Evolutionary conservation across 2,329 filamentous ascomycete genomes (phyloP).

Genomic region (Aaosphaeria arxii): DNA sequence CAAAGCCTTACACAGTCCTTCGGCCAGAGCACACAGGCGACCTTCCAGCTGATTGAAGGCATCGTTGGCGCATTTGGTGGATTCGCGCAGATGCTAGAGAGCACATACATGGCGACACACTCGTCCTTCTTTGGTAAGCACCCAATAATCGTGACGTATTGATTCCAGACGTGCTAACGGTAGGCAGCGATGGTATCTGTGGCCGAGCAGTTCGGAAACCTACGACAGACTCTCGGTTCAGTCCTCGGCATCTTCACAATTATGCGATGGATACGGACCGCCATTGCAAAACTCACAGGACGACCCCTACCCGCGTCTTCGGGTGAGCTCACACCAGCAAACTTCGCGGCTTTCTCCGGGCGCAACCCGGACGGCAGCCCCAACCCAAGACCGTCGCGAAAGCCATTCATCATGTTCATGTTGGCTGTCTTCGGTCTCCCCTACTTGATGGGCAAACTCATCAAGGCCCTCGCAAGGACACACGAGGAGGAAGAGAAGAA

Average conservation of each 20-base stretch:
- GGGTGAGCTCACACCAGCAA: conserved; percentile 80
- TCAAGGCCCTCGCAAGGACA: conserved; percentile 75
- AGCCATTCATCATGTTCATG: conserved; percentile 94
- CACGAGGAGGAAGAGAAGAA: conserved; percentile 79
- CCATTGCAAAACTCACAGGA: conserved; percentile 89
- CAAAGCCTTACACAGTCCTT: conserved; percentile 95
- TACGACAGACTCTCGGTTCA: conserved; percentile 89
- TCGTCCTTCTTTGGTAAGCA: conserved; percentile 92
- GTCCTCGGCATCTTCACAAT: conserved; percentile 93
- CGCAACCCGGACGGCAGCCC: conserved; percentile 65
- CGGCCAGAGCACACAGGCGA: conserved; percentile 90
- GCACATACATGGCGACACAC: conserved; percentile 99
- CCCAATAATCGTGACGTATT: background rate
- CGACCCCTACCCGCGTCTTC: conserved; percentile 86
- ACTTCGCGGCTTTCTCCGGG: conserved; percentile 86
- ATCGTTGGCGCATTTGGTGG: conserved; percentile 95
- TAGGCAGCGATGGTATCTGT: conserved; percentile 85
- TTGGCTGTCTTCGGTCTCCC: conserved; percentile 92
- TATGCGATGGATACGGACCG: conserved; percentile 88
- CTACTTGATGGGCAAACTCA: conserved; percentile 96
- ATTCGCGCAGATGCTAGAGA: conserved; percentile 98
- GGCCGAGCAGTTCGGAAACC: conserved; percentile 91
- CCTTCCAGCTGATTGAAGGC: conserved; percentile 97
- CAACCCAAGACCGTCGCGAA: conserved; percentile 75
- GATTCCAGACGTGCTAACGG: conserved; percentile 9